phyloP scores from a whole-genome alignment of 352 stramenopile species.

The Globisporangium paddicum region DNA sequence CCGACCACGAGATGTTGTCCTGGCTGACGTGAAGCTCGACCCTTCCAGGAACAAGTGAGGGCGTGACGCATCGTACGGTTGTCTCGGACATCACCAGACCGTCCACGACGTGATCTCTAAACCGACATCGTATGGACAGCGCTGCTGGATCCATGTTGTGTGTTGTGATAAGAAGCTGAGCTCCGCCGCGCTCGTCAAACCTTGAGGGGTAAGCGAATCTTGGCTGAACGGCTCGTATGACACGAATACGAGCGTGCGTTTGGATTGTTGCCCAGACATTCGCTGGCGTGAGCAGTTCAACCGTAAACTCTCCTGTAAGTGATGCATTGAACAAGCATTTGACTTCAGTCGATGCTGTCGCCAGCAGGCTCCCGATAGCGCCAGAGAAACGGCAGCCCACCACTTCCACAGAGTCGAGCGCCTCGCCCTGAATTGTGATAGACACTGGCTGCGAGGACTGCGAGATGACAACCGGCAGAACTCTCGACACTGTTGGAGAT shows the following conservation, averaged over 20 bases:
- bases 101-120: constrained; percentile 21
- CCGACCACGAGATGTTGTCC: constrained; percentile 35
- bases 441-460: constrained; percentile 16
- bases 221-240: constrained; percentile 25
- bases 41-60: constrained; percentile 18
- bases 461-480: constrained; percentile 30
- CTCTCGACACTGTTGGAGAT: constrained; percentile 18
- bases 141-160: constrained; percentile 17
- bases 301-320: constrained; percentile 19
- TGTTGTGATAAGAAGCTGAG: constrained; percentile 24
- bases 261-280: constrained; percentile 12
- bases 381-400: constrained; percentile 25
- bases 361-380: neutral
- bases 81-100: constrained; percentile 22
- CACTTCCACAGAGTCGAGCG: constrained; percentile 19
- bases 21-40: constrained; percentile 24
- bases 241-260: constrained; percentile 21
- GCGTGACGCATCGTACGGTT: constrained; percentile 28
- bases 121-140: constrained; percentile 30
- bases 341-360: neutral
- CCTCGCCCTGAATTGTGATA: constrained; percentile 24
- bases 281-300: constrained; percentile 16
- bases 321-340: constrained; percentile 31
- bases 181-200: constrained; percentile 49
- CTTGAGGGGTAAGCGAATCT: constrained; percentile 15